Evolutionary conservation across 2,329 filamentous ascomycete genomes (phyloP).

Genomic region (Hypoxylon sp.): DNA sequence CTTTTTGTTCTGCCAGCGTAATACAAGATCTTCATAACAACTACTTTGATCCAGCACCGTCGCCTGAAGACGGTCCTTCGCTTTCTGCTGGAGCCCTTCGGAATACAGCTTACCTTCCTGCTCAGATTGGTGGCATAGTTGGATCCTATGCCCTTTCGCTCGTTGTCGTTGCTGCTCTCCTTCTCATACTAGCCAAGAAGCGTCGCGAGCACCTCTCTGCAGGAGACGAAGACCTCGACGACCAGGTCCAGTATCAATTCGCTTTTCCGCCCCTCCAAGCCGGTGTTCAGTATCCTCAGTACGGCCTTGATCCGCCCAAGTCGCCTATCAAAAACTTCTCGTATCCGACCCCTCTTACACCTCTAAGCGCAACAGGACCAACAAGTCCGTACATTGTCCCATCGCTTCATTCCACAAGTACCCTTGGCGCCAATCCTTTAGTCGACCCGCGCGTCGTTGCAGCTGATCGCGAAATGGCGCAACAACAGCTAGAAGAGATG

Average conservation of each 20-base stretch:
- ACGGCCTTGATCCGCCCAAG: conserved; percentile 48
- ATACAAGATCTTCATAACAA: conserved; percentile 42
- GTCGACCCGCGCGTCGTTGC: conserved; percentile 82
- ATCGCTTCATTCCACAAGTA: conserved; percentile 56
- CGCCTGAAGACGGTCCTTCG: conserved; percentile 67
- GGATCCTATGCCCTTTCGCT: conserved; percentile 83
- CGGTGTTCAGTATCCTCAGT: conserved; percentile 39
- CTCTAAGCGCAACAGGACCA: conserved; percentile 39
- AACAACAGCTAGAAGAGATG: conserved; percentile 86
- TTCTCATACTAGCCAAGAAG: conserved; percentile 68
- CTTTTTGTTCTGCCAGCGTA: conserved; percentile 42
- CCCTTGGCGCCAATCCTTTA: conserved; percentile 70
- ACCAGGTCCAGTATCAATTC: conserved; percentile 41
- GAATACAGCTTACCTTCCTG: conserved; percentile 73
- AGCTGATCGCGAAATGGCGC: conserved; percentile 76
- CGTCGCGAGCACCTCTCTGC: conserved; percentile 61
- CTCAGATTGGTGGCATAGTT: conserved; percentile 83
- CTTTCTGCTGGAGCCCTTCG: conserved; percentile 66
- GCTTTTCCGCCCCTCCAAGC: conserved; percentile 37
- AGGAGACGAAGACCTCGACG: conserved; percentile 62
- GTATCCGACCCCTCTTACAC: conserved; percentile 54
- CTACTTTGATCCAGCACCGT: conserved; percentile 64
- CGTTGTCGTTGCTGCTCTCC: conserved; percentile 73
- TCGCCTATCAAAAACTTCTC: conserved; percentile 59
- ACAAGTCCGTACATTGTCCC: conserved; percentile 55